Evolutionary conservation across 148 eudicot species (phyloP), one percentile per base, ranked within the genome.

Genomic region (Rhododendron molle): DNA sequence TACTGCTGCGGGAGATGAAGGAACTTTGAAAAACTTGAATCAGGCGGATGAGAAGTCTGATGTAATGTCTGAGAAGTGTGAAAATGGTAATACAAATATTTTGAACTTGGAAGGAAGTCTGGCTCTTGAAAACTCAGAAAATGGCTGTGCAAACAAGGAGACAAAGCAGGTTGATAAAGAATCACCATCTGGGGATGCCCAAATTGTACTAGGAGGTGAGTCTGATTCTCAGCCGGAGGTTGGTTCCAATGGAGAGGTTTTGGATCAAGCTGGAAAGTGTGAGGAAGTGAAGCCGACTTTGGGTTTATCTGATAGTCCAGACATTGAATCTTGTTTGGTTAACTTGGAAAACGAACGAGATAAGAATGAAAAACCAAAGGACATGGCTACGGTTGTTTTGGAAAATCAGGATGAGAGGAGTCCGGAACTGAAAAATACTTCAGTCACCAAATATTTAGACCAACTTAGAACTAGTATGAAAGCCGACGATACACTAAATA

Each of bases 31-130:
- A 86, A 83, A 81, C 44, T 80, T 78, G 36, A 84, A 84, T 88
- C 79, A 83, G 47, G 76, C 67, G n/a, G 87, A 83, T 77, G 92
- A 88, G 81, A 86, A 88, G 72, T 83, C 87, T 30, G 84, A 71
- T 49, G 81, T 87, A 52, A 87, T 76, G n/a, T 71, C 47, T 28
- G 90, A 88, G 83, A 85, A 86, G 52, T 62, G 77, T 62, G 89
- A 89, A 72, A 88, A 87, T 60, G 85, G 82, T 40, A 73, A 30
- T 77, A 2, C 30, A 10, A 86, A 85, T 86, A 43, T 10, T 79
- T 89, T 82, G 80, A 58, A 71, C 77, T 78, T 72, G 76, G 23
- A 16, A 26, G 90, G 81, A 52, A 30, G 81, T 86, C 47, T 28
- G 20, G 82, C 28, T 77, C 56, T 7, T 77, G 83, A 77, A 78